These are phyloP conservation scores for Myriosclerotinia curreyana DNA, from an alignment of 2,329 filamentous ascomycete species.

Conservation along the genomic window DNA sequence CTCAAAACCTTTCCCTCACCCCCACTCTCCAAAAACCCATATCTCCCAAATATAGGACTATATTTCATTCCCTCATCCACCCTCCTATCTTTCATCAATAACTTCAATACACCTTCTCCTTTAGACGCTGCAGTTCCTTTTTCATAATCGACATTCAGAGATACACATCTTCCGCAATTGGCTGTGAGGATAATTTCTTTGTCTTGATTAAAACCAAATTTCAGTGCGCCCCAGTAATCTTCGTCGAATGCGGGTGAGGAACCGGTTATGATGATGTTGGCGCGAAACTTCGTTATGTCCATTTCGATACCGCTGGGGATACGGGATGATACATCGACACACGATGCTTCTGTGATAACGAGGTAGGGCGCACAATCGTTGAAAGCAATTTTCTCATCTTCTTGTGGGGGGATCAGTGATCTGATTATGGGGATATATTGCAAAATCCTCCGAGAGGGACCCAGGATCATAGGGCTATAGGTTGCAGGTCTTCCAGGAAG, in stretches of 20 bases:
- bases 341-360: constrained; percentile 65
- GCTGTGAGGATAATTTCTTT: constrained; percentile 55
- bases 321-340: constrained; percentile 61
- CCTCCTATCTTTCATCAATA: constrained; percentile 65
- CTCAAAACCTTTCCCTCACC: constrained; percentile 40
- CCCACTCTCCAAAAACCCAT: constrained; percentile 55
- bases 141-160: constrained; percentile 68
- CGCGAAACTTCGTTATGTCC: constrained; percentile 68
- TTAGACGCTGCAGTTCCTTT: constrained; percentile 60
- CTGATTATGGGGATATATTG: constrained; percentile 29
- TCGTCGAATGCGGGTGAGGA: constrained; percentile 59
- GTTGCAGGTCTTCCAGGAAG: constrained; percentile 28
- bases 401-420: constrained; percentile 27
- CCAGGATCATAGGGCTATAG: constrained; percentile 24
- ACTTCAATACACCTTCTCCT: constrained; percentile 62
- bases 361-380: constrained; percentile 74
- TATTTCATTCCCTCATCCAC: constrained; percentile 68
- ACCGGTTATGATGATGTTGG: constrained; percentile 67
- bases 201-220: constrained; percentile 39
- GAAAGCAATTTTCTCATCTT: constrained; percentile 61
- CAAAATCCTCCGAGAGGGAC: constrained; percentile 24
- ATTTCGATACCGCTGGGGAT: constrained; percentile 50
- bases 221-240: constrained; percentile 68
- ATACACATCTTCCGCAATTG: constrained; percentile 67
- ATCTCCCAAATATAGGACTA: constrained; percentile 69